Percentiles rank a stretch among this genome's conserved stretches.
These are phyloP conservation scores for Lentinula sp. DNA, from an alignment of 768 basidiomycete species.

Conservation along the genomic window DNA sequence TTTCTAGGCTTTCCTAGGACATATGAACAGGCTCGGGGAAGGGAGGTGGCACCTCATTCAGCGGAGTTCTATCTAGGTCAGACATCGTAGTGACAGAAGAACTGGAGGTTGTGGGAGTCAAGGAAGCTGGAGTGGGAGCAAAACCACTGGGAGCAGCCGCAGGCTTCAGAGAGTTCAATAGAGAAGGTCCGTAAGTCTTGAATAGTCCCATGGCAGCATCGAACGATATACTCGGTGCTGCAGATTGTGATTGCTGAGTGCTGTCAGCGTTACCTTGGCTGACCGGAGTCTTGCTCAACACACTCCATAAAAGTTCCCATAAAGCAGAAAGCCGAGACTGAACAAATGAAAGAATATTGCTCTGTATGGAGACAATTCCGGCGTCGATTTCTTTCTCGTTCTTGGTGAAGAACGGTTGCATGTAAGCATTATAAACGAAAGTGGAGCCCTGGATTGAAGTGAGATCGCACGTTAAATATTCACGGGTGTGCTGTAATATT, in stretches of 20 bases:
- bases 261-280: slow-evolving; percentile 8
- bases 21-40: slow-evolving; percentile 33
- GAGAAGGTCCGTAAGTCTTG: slow-evolving; percentile 32
- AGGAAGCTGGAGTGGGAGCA: slow-evolving; percentile 4
- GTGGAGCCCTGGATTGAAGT: slow-evolving; percentile 49
- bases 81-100: slow-evolving; percentile 13
- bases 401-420: slow-evolving; percentile 53
- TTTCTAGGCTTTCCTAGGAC: not conserved
- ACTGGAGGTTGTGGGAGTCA: slow-evolving; percentile 13
- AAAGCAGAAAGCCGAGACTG: slow-evolving; percentile 43
- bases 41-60: slow-evolving; percentile 16
- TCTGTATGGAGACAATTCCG: slow-evolving; percentile 47
- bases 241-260: slow-evolving; percentile 15
- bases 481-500: slow-evolving; percentile 10
- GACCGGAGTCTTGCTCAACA: slow-evolving; percentile 34
- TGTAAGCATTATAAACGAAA: slow-evolving; percentile 53
- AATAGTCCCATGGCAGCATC: slow-evolving; percentile 32
- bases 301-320: slow-evolving; percentile 39
- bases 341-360: slow-evolving; percentile 47
- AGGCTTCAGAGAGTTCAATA: slow-evolving; percentile 26
- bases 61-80: slow-evolving; percentile 12
- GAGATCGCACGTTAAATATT: not conserved
- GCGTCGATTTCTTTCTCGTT: slow-evolving; percentile 60
- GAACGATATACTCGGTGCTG: slow-evolving; percentile 15
- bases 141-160: slow-evolving; percentile 8